Evolutionary conservation across 768 basidiomycete genomes (phyloP), one percentile per base, ranked within the genome.

Genomic region (Neoboletus subvelutipes): DNA sequence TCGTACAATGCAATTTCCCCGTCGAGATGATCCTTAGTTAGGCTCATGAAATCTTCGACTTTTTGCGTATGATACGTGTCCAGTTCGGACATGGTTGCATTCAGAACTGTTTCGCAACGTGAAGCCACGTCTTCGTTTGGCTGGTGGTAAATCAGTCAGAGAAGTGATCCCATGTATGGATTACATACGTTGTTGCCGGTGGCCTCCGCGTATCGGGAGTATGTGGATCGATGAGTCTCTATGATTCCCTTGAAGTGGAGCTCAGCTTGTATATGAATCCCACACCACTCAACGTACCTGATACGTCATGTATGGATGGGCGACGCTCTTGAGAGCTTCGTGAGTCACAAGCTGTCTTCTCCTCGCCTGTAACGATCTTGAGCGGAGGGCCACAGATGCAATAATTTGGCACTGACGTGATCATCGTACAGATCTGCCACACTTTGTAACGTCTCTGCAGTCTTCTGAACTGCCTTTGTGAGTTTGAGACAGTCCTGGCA

Each of bases 21-120:
- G 60, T 92, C 89, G 3, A 94, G 79, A 67, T 91, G 85, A 39
- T 87, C 87, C 56, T 76, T 82, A 5, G 83, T 74, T 15, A 90
- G 59, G 1, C 67, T 72, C 17, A 75, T 71, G 58, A 93, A 85
- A 62, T 92, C 90, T 64, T 90, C 87, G 8, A 70, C 67, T 69
- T 91, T 89, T 69, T 91, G 88, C 0, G 75, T 71, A 66, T 92
- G 89, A 62, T 92, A 90, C 1, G 80, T 84, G 49, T 90, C 88
- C 78, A 94, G 85, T 75, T 94, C 92, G 1, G 92, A 90, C 84
- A 92, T 87, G 2, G 92, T 93, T 10, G 84, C 85, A 69, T 94
- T 94, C 28, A 95, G 75, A 8, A 93, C 90, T 0, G 92, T 94
- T 72, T 95, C 92, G 68, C 89, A 93, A 20, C 92, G 83, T 4